Evolutionary conservation across 352 stramenopile genomes (phyloP).

Genomic region (Globisporangium abappressorium): DNA sequence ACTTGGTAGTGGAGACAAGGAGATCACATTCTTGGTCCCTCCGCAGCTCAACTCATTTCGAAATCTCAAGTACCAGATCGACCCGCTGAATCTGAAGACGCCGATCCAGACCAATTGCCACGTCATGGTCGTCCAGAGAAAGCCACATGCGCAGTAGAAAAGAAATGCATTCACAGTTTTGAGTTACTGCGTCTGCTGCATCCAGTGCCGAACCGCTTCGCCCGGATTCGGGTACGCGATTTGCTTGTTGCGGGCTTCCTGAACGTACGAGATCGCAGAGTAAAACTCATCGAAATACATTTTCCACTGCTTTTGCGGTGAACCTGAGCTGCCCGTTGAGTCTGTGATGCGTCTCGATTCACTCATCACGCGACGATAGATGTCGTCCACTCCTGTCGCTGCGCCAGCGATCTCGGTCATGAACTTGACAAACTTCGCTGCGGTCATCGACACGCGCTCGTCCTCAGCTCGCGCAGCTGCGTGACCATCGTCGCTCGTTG

Average conservation of each 20-base stretch:
- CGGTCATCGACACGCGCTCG: conserved; percentile 45
- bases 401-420: conserved; percentile 62
- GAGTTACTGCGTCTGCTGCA: conserved; percentile 66
- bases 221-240: conserved; percentile 38
- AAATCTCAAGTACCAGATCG: conserved; percentile 56
- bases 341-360: conserved; percentile 22
- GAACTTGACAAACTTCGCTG: conserved; percentile 51
- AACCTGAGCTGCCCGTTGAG: not conserved
- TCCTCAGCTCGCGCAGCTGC: conserved; percentile 19
- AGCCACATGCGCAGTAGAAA: not conserved
- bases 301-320: conserved; percentile 10
- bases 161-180: not conserved
- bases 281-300: conserved; percentile 78
- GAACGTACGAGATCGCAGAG: conserved; percentile 55
- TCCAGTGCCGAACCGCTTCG: conserved; percentile 66
- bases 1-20: conserved; percentile 15
- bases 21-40: conserved; percentile 31
- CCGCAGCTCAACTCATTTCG: conserved; percentile 57
- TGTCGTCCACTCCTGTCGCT: conserved; percentile 22
- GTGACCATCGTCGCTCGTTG: conserved; percentile 18
- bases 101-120: conserved; percentile 58
- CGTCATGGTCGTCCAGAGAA: conserved; percentile 48
- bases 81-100: conserved; percentile 27
- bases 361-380: conserved; percentile 49
- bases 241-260: conserved; percentile 34